These are phyloP conservation scores for Ceratocystis eucalypticola DNA, from an alignment of 2,329 filamentous ascomycete genomes.

Conservation along the genomic window DNA sequence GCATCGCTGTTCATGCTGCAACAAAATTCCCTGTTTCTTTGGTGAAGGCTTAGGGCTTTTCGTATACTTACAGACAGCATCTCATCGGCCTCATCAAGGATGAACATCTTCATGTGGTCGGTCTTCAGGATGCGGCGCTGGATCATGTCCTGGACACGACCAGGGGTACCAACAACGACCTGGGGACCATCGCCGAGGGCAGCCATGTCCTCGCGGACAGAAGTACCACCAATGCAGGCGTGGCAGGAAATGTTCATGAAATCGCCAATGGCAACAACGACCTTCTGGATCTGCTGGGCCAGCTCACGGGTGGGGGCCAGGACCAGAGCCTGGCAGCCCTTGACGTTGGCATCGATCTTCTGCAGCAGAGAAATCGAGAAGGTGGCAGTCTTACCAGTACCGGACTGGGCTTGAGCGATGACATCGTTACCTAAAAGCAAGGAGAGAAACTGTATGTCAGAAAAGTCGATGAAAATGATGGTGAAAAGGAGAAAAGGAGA, in stretches of 20 bases:
- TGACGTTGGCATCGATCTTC: slow-evolving; percentile 91
- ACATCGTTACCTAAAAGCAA: slow-evolving; percentile 69
- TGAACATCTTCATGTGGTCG: slow-evolving; percentile 98
- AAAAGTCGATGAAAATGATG: background rate
- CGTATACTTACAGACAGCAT: slow-evolving; percentile 68
- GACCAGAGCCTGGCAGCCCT: slow-evolving; percentile 96
- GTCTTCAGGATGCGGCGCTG: slow-evolving; percentile 95
- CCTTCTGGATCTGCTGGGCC: slow-evolving; percentile 98
- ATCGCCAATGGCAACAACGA: slow-evolving; percentile 95
- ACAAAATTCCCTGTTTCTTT: background rate
- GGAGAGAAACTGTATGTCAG: background rate
- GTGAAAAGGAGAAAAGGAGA: background rate
- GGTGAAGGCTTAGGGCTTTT: slow-evolving; percentile 19
- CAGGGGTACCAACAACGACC: slow-evolving; percentile 93
- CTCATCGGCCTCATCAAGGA: slow-evolving; percentile 98
- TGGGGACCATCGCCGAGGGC: slow-evolving; percentile 90
- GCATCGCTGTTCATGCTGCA: slow-evolving; percentile 16
- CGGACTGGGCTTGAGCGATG: slow-evolving; percentile 98
- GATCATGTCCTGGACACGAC: slow-evolving; percentile 99
- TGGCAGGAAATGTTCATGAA: slow-evolving; percentile 99
- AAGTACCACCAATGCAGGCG: slow-evolving; percentile 97
- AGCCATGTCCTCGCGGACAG: slow-evolving; percentile 97
- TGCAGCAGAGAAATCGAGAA: slow-evolving; percentile 99
- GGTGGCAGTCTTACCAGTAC: slow-evolving; percentile 98
- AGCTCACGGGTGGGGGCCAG: slow-evolving; percentile 96